Evolutionary conservation across 2,329 filamentous ascomycete species (phyloP), one percentile per base, ranked within the genome.

Genomic region (Fusarium illudens): DNA sequence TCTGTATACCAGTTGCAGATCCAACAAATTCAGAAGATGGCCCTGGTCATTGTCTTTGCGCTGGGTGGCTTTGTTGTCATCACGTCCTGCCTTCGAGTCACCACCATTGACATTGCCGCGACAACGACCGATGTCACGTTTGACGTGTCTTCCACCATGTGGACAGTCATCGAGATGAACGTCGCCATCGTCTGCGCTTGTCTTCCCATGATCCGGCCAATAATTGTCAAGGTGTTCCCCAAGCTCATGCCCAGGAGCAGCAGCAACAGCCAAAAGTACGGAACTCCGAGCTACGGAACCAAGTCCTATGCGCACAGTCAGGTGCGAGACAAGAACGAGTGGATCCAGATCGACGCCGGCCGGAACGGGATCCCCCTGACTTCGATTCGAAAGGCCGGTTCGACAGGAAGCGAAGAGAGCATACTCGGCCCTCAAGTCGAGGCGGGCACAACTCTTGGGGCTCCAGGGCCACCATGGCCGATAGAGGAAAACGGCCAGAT

Each of bases 1-100:
- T 79, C 80, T n/a, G 77, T 85, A 3, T 80, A 80, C 70, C 72
- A 75, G 39, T 75, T 84, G 13, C 79, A 83, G 58, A 76, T 84
- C 44, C 78, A 77, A 7, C 67, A 60, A 6, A 68, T 67, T 3
- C 77, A 80, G 30, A 83, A 80, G 62, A 62, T 78, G 8, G 76
- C 75, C 3, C 58, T 83, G 42, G 75, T 77, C 19, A 70, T 73
- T 19, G 73, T 82, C 25, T 82, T 83, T 65, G 65, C 75, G 1
- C 69, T 82, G 4, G 81, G 81, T 37, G 73, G 78, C 12, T 78
- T 75, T 12, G 70, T 77, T 17, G 74, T 79, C 50, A 72, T 74
- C 58, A 72, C 71, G 4, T 74, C 71, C 20, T 72, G 72, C 32
- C 70, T 80, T 39, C 76, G 78, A 44, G 74, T 79, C 59, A 73